Base-by-base conservation (phyloP, 495 filamentous ascomycete genomes). In the Aspergillus affinis region DNA sequence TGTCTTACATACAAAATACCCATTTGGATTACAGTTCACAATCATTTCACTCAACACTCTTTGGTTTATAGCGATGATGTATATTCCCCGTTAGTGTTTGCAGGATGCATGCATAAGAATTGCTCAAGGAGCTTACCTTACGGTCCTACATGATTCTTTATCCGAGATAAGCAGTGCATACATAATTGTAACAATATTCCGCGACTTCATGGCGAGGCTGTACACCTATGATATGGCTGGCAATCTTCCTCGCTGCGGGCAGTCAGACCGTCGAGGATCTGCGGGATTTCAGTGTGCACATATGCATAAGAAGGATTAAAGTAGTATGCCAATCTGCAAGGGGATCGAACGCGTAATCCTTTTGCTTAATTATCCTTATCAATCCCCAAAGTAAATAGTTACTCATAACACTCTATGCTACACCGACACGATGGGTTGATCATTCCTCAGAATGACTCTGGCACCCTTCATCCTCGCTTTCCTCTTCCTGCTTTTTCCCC, bases 391-490 rank as follows among this genome's bases (percentile, higher is more conserved):
- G 36, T 41, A 41, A 10, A 49, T 21, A n/a, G n/a, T n/a, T n/a
- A 48, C 23, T 26, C 23, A 26, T 26, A 26, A 26, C 23, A 26
- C 23, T 2, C 23, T 26, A 26, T 26, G 23, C 23, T 26, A 26
- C 23, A 26, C 18, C 27, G 44, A 18, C 20, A 10, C n/a, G 32
- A 54, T 36, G 32, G 4, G 17, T 6, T 21, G 53, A 47, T 6
- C 7, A 32, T 32, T 51, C 51, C 51, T 56, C 55, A 26, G 45
- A 58, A 50, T 59, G 57, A 46, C 62, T 65, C 50, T 68, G 60
- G 32, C 65, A 68, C 26, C 66, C 66, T 41, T 68, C 66, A 49
- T 66, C 60, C 5, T 66, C 58, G 50, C 59, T 62, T 15, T 59
- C 60, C 12, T 62, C 53, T 21, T 50, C 13, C 0, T 19, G 30